Evolutionary conservation across 2,329 filamentous ascomycete species (phyloP).

Genomic region (Fusarium graminum): DNA sequence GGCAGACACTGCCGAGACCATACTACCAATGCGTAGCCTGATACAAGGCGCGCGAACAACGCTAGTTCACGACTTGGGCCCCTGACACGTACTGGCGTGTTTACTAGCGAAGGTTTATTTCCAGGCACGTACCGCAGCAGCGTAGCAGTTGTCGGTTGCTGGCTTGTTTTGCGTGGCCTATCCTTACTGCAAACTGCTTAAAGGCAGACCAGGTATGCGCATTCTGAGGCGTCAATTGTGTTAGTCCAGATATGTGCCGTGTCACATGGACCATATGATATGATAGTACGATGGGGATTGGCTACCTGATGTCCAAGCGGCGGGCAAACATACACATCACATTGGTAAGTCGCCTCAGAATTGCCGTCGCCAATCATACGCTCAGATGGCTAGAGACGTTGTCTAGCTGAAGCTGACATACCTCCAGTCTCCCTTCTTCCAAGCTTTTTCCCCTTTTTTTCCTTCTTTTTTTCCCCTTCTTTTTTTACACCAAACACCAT

Average conservation of each 20-base stretch:
- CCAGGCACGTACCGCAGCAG: not conserved
- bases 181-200: conserved; percentile 29
- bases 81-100: conserved; percentile 5
- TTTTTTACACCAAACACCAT: not conserved
- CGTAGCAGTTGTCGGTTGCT: conserved; percentile 8
- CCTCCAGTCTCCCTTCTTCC: no score
- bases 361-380: not conserved
- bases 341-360: not conserved
- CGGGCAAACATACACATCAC: not conserved
- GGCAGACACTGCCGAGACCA: conserved; percentile 11
- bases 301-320: conserved; percentile 11
- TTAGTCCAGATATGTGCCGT: not conserved
- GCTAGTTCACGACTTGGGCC: conserved; percentile 9
- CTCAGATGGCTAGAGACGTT: not conserved
- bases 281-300: not conserved
- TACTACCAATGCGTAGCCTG: conserved; percentile 1
- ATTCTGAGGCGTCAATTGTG: conserved; percentile 1
- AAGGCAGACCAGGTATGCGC: not conserved
- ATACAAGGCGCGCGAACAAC: conserved; percentile 28
- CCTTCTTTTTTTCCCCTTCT: not conserved
- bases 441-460: no score
- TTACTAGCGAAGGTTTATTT: conserved; percentile 7
- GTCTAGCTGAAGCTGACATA: not conserved
- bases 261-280: conserved; percentile 1
- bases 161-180: not conserved